Evolutionary conservation across 495 filamentous ascomycete genomes (phyloP).

Genomic region (Sabuloglossum arenarium): DNA sequence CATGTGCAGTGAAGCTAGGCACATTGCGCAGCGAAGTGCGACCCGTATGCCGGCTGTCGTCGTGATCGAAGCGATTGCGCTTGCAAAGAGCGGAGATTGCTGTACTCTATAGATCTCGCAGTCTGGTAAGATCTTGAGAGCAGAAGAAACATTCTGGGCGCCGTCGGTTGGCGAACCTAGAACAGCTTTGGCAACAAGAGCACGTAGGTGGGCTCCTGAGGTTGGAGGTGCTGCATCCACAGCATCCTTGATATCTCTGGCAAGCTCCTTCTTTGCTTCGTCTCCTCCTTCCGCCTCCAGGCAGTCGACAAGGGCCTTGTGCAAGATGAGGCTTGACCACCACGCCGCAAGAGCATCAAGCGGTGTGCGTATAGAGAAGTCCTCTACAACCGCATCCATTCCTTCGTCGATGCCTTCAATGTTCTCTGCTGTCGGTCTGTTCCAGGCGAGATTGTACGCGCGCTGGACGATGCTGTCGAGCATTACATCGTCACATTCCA

Average conservation of each 20-base stretch:
- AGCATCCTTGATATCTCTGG: conserved; percentile 25
- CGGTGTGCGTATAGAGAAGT: conserved; percentile 67
- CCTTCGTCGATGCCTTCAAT: conserved; percentile 39
- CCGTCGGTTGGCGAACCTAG: conserved; percentile 28
- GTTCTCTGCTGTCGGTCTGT: conserved; percentile 47
- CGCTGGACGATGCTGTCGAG: conserved; percentile 57
- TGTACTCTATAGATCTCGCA: conserved; percentile 13
- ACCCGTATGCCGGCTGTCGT: conserved; percentile 43
- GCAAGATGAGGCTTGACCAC: conserved; percentile 64
- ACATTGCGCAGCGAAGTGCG: conserved; percentile 65
- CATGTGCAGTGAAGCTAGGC: conserved; percentile 31
- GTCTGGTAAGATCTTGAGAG: conserved; percentile 9
- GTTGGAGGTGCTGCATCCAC: conserved; percentile 59
- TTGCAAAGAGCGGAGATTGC: conserved; percentile 17
- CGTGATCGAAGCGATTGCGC: not conserved
- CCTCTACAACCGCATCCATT: conserved; percentile 70
- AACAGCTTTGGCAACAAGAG: conserved; percentile 50
- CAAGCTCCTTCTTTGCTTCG: conserved; percentile 13
- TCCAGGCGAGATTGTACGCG: conserved; percentile 83
- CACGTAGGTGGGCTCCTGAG: conserved; percentile 53
- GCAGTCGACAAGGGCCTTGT: conserved; percentile 34
- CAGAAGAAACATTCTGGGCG: conserved; percentile 30
- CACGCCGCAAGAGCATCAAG: conserved; percentile 81
- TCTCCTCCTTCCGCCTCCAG: conserved; percentile 14
- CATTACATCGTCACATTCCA: conserved; percentile 63